phyloP scores from a whole-genome alignment of 805 yeast genomes.

The Yarrowia porcina region DNA sequence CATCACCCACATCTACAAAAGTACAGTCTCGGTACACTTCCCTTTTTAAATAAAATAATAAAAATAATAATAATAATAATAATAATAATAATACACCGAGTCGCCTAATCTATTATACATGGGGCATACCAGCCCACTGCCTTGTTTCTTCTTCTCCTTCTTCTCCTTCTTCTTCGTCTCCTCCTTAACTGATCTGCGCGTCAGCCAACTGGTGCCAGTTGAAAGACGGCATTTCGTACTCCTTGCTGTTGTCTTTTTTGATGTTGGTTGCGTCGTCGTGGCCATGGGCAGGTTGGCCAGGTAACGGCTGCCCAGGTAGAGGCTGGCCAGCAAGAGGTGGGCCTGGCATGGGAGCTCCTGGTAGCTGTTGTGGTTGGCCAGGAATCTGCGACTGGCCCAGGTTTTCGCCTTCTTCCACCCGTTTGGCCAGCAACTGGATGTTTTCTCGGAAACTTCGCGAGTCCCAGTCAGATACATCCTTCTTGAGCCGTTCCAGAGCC shows the following conservation, averaged over 20 bases:
- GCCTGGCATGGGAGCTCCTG: neutral
- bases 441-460: constrained; percentile 27
- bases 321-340: no score
- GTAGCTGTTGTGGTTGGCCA: neutral
- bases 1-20: neutral
- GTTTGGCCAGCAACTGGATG: constrained; percentile 16
- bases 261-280: neutral
- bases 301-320: no score
- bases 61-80: neutral
- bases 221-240: constrained; percentile 22
- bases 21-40: no score
- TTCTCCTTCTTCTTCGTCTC: neutral
- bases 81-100: constrained; percentile 12
- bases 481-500: constrained; percentile 59
- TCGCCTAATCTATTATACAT: neutral
- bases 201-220: constrained; percentile 24
- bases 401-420: constrained; percentile 13
- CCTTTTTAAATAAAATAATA: neutral
- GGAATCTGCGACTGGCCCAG: constrained; percentile 4
- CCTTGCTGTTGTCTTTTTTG: constrained; percentile 23
- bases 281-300: neutral
- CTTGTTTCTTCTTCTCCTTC: neutral
- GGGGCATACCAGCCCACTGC: neutral
- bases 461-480: constrained; percentile 49
- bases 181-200: constrained; percentile 3